phyloP scores from a whole-genome alignment of 441 rosid genomes.

The Breynia disticha region DNA sequence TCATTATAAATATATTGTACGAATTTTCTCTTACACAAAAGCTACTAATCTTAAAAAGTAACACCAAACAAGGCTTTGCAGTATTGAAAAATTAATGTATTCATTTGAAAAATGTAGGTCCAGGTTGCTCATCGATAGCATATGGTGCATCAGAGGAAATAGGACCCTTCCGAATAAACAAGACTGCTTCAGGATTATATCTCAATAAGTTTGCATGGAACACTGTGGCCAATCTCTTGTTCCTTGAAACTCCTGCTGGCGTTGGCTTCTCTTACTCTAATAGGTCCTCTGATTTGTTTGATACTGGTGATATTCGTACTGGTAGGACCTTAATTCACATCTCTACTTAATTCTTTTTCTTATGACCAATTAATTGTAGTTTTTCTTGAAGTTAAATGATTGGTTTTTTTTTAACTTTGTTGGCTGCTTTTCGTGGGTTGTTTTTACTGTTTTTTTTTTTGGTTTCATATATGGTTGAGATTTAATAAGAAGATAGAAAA shows the following conservation, averaged over 20 bases:
- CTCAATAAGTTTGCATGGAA: slow-evolving; percentile 91
- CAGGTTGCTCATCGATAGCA: slow-evolving; percentile 97
- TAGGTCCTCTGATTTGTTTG: slow-evolving; percentile 60
- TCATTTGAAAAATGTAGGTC: slow-evolving; percentile 29
- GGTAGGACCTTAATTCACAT: slow-evolving; percentile 32
- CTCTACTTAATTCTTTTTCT: neutral
- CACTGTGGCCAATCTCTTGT: slow-evolving; percentile 70
- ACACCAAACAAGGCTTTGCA: neutral
- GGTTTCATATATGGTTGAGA: neutral
- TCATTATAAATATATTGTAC: too few relatives aligned
- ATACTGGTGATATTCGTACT: slow-evolving; percentile 79
- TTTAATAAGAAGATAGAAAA: too few relatives aligned
- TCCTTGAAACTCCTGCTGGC: slow-evolving; percentile 94
- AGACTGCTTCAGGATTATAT: slow-evolving; percentile 63
- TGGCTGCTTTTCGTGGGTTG: neutral
- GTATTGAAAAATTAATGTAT: neutral
- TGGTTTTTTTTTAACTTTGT: neutral
- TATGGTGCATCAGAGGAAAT: slow-evolving; percentile 90
- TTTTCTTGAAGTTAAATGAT: neutral
- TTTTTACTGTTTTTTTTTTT: neutral
- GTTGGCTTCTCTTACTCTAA: slow-evolving; percentile 96
- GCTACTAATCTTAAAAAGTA: neutral
- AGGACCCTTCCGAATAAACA: slow-evolving; percentile 83
- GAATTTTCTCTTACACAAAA: too few relatives aligned
- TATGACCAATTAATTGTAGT: neutral